Evolutionary conservation across 202 grass and related monocot species (phyloP), one percentile per base, ranked within the genome.

Genomic region (Schoenoplectus triqueter): DNA sequence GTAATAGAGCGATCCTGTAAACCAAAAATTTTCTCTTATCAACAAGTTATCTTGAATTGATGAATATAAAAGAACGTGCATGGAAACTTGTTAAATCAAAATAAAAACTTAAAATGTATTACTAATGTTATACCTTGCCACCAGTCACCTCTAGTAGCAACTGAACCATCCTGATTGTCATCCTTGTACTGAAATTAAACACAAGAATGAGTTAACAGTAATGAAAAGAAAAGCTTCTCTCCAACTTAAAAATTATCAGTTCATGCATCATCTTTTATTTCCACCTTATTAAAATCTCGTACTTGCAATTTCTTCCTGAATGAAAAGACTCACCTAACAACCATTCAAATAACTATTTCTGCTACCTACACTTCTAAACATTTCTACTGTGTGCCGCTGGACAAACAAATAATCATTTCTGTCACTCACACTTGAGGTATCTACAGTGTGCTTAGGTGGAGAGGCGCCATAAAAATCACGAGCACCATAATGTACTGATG

Each of bases 141-240:
- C 95, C 95, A 95, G 71, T 98, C 90, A 2, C 95, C 95, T 82
- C 94, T 94, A 85, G 91, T 93, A 89, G 92, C 92, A 61, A 52
- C 44, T 2, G 61, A 82, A 10, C 87, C 91, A 75, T 89, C 91
- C 81, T 93, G 91, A 48, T 89, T 87, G 77, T 92, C 87, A 31
- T 6, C 82, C 87, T 89, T 92, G 59, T 95, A 83, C 91, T 92
- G 78, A 87, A 83, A 81, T 87, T 83, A 69, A 64, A 46, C 84
- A 79, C 84, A 79, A 3, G 60, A 61, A 59, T 61, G 55, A 79
- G 75, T 18, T 44, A 11, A 56, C 7, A 18, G 55, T 61, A 19
- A 10, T 19, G 19, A 74, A 74, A 79, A 61, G 31, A 31, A 56
- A 39, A 59, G 13, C 8, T 21, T 57, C 73, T 77, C 1, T 40